phyloP scores from a whole-genome alignment of 2,329 filamentous ascomycete species.

The Penicillium sp. region DNA sequence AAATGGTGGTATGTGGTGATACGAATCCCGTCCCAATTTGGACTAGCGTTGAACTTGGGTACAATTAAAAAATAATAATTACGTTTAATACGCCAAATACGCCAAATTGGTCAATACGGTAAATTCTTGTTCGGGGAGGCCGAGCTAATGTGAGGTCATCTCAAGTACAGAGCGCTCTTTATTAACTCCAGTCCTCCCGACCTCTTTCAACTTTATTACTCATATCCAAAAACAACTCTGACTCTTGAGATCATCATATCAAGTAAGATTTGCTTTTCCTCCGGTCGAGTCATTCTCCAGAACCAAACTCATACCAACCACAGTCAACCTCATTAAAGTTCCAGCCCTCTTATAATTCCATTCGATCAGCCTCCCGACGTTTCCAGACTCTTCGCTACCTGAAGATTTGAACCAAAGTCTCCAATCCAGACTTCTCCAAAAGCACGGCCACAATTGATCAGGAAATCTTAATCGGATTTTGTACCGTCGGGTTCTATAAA shows the following conservation, averaged over 20 bases:
- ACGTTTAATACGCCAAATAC: neutral
- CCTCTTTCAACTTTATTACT: conserved; percentile 16
- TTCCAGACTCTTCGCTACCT: conserved; percentile 34
- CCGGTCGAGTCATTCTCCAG: conserved; percentile 25
- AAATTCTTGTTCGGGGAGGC: conserved; percentile 3
- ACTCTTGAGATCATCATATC: conserved; percentile 10
- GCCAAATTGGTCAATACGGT: conserved; percentile 4
- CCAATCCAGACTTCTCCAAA: conserved; percentile 2
- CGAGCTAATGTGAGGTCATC: conserved; percentile 9
- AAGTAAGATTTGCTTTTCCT: conserved; percentile 8
- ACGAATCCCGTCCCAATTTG: conserved; percentile 4
- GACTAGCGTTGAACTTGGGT: conserved; percentile 6
- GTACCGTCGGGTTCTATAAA: conserved; percentile 30
- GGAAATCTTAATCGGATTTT: conserved; percentile 30
- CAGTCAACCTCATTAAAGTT: conserved; percentile 17
- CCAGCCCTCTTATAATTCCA: conserved; percentile 12
- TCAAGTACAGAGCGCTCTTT: conserved; percentile 13
- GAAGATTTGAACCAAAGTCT: conserved; percentile 11
- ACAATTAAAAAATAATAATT: neutral
- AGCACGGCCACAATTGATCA: conserved; percentile 23
- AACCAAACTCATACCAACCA: conserved; percentile 16
- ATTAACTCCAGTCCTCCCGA: conserved; percentile 14
- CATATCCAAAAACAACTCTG: conserved; percentile 4
- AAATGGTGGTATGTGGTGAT: conserved; percentile 1
- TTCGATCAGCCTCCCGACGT: conserved; percentile 26